Evolutionary conservation across 352 stramenopile species (phyloP), one percentile per base, ranked within the genome.

Genomic region (Pythium monospermum): DNA sequence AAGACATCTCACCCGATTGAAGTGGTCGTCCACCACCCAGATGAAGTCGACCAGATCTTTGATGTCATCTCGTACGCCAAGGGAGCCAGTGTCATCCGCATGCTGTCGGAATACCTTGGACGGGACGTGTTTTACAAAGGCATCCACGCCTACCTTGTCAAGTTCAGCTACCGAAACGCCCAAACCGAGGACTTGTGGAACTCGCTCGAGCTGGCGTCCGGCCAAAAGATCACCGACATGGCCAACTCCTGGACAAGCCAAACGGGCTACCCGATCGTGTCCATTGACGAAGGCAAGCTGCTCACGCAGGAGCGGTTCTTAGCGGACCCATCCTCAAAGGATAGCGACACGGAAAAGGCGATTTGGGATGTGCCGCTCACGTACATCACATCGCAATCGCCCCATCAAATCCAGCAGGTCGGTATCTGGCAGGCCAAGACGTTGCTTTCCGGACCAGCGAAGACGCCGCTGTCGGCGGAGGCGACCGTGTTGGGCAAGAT

Each of bases 1-100:
- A 65, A 98, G 21, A 84, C 76, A 31, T 92, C 81, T 38, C 94
- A 98, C 64, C 92, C 94, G 21, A 98, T 98, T 44, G 88, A 98
- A 54, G 95, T 99, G 2, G 85, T 83, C 12, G 97, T 98, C 49
- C 71, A 91, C 52, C 73, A 91, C 55, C 78, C 80, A 1, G 92
- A 98, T 51, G 96, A 99, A 61, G 92, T 99, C 12, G 93, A 99
- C 67, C 84, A 99, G 71, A 97, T 99, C 46, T 99, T 99, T 69
- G 96, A 99, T 71, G 95, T 90, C 5, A 99, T 99, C 68, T 94
- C 74, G 58, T 98, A 98, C 68, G 80, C 78, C 57, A 98, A 98
- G 69, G 95, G 80, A 0, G 73, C 77, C 1, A 87, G 76, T 47
- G 65, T 91, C 33, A 85, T 91, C 45, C 77, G 77, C 43, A 88